These are phyloP conservation scores for Rhizoclosmatium sp. DNA, from an alignment of 192 early-diverging fungal species.

Conservation along the genomic window DNA sequence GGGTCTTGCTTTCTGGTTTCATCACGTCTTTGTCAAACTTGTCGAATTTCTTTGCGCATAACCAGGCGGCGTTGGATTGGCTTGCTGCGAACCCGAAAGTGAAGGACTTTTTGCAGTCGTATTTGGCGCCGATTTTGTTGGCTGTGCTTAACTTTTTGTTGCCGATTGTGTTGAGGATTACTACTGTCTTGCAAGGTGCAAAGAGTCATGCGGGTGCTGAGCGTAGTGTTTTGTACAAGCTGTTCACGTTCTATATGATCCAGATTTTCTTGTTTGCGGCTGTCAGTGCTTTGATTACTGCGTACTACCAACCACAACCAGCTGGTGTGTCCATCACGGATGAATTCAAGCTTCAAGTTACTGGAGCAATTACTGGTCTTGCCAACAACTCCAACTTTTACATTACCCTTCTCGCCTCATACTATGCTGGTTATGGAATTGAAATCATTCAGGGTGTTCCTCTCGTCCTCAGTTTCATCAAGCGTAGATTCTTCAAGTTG, in stretches of 20 bases:
- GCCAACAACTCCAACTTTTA: slow-evolving; percentile 43
- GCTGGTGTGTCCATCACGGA: slow-evolving; percentile 33
- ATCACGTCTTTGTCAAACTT: slow-evolving; percentile 40
- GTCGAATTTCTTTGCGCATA: slow-evolving; percentile 6
- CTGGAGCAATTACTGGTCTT: slow-evolving; percentile 35
- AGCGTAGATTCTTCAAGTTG: slow-evolving; percentile 43
- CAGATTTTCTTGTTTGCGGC: slow-evolving; percentile 33
- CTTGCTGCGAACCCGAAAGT: slow-evolving; percentile 26
- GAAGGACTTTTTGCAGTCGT: slow-evolving; percentile 40
- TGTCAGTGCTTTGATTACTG: slow-evolving; percentile 23
- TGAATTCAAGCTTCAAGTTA: slow-evolving; percentile 30
- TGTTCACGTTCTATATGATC: slow-evolving; percentile 48
- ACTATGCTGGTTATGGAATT: slow-evolving; percentile 43
- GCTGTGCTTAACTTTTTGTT: slow-evolving; percentile 47
- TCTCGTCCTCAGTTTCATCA: slow-evolving; percentile 45
- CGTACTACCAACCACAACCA: slow-evolving; percentile 10
- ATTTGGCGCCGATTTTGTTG: slow-evolving; percentile 44
- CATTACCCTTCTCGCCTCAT: slow-evolving; percentile 43
- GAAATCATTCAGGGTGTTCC: slow-evolving; percentile 58
- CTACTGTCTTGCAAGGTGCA: slow-evolving; percentile 50
- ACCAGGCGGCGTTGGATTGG: slow-evolving; percentile 28
- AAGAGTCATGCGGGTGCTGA: slow-evolving; percentile 49
- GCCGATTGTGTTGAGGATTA: slow-evolving; percentile 45
- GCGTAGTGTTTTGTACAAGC: slow-evolving; percentile 52
- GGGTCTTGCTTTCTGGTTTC: slow-evolving; percentile 38